Base-by-base conservation (phyloP, 2,329 filamentous ascomycete species). In the Rhinocladiella similis region DNA sequence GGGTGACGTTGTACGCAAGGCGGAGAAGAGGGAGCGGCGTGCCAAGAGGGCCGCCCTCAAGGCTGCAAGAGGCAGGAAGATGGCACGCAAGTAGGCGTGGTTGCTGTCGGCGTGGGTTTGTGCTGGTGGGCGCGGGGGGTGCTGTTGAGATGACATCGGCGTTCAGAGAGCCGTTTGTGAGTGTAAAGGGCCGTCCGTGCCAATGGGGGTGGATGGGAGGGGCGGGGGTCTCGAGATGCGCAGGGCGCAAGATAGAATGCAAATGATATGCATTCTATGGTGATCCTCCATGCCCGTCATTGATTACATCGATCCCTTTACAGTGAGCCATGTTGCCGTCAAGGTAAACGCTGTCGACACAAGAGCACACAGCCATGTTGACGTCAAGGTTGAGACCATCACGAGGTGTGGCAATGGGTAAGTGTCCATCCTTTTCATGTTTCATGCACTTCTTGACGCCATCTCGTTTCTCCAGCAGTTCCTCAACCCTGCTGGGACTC, bases 1-100 rank as follows among this genome's bases (percentile, higher is more conserved):
- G 19, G 43, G 43, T n/a, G 43, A 46, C 25, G 43, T 46, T n/a
- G 22, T 29, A 20, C 43, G 43, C 43, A n/a, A 46, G 43, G 20
- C n/a, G 20, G 25, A 46, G 19, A 27, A 46, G 43, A 25, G 43
- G 20, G 12, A n/a, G 10, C 10, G 25, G 43, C 43, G 43, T 25
- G 19, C 14, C n/a, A 41, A 41, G 38, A 5, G 43, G 43, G 43
- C 43, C 19, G 43, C 20, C 43, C 19, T 22, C 43, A 46, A 27
- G 43, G 43, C 43, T 7, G 43, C 43, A 29, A 46, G 16, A n/a
- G 14, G 3, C 9, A 46, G 9, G 43, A 16, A 29, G 12, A 16
- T 25, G 19, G 43, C 22, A 33, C 29, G 29, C 29, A 33, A 33
- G 29, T 33, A 33, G 29, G 29, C 29, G 29, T 33, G 29, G 29